Evolutionary conservation across 2,329 filamentous ascomycete genomes (phyloP).

Genomic region (Xylariaceae sp.): DNA sequence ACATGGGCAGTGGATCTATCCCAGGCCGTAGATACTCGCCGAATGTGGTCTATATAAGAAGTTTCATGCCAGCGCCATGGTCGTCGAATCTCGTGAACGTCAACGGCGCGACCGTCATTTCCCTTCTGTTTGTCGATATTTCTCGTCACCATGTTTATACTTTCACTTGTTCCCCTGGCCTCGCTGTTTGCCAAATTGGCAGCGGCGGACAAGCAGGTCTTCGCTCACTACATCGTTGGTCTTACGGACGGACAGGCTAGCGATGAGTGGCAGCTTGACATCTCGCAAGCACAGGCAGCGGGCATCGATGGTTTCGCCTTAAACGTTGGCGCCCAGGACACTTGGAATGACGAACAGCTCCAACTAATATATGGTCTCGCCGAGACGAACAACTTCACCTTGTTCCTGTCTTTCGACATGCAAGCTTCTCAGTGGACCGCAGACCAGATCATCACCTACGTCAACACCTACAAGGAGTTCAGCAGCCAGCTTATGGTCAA

Average conservation of each 20-base stretch:
- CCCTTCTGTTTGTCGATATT: not conserved
- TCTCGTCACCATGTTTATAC: constrained; percentile 21
- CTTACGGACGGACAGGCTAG: constrained; percentile 27
- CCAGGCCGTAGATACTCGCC: no score
- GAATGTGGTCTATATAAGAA: not conserved
- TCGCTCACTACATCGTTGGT: constrained; percentile 32
- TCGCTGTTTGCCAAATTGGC: constrained; percentile 19
- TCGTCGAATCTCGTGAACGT: no score
- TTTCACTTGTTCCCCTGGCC: constrained; percentile 14
- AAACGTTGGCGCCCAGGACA: constrained; percentile 26
- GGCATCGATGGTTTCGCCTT: constrained; percentile 32
- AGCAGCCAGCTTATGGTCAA: constrained; percentile 41
- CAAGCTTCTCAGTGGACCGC: constrained; percentile 29
- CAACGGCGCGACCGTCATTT: not conserved
- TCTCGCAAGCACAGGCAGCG: constrained; percentile 25
- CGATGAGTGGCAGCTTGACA: constrained; percentile 29
- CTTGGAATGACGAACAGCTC: constrained; percentile 27
- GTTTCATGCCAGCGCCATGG: not conserved
- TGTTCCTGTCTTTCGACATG: constrained; percentile 39
- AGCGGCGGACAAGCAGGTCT: constrained; percentile 22
- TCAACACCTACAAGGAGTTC: constrained; percentile 38
- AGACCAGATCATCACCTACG: constrained; percentile 28
- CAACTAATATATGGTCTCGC: constrained; percentile 35
- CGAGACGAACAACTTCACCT: constrained; percentile 29
- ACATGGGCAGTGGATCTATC: no score